These are phyloP conservation scores for Phylloboletellus chloephorus DNA, from an alignment of 1,284 basidiomycete species.

Conservation along the genomic window DNA sequence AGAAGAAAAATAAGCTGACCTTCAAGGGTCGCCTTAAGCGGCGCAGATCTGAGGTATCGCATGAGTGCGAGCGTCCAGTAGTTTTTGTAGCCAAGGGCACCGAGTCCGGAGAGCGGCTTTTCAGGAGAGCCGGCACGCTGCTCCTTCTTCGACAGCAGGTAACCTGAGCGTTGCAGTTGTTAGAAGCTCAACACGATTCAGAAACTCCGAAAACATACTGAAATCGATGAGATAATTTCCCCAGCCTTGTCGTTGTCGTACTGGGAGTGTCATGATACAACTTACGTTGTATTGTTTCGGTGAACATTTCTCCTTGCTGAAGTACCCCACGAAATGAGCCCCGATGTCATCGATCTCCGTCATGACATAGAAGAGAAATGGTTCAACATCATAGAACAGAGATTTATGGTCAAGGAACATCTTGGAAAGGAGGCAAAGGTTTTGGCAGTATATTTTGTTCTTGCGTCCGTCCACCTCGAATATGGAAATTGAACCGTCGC, in stretches of 20 bases:
- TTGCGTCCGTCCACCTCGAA: constrained; percentile 98
- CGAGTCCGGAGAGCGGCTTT: constrained; percentile 86
- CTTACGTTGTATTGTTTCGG: constrained; percentile 96
- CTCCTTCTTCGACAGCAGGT: constrained; percentile 94
- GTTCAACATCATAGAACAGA: constrained; percentile 99
- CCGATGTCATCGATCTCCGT: constrained; percentile 88
- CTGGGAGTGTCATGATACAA: constrained; percentile 99
- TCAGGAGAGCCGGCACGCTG: constrained; percentile 84
- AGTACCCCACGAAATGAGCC: constrained; percentile 96
- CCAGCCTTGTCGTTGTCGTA: constrained; percentile 92
- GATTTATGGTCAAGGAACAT: constrained; percentile 99
- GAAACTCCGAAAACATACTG: constrained; percentile 57
- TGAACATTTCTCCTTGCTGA: constrained; percentile 97
- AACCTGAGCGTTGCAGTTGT: constrained; percentile 53
- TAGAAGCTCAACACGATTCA: constrained; percentile 6
- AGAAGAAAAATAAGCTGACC: constrained; percentile 45
- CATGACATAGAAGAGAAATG: constrained; percentile 98
- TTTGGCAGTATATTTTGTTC: constrained; percentile 99
- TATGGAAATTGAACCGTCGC: constrained; percentile 83
- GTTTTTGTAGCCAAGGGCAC: constrained; percentile 87
- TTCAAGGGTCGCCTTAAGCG: constrained; percentile 64
- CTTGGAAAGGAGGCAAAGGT: constrained; percentile 96
- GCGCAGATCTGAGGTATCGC: constrained; percentile 65
- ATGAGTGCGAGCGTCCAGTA: constrained; percentile 96
- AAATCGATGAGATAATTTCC: constrained; percentile 94